These are phyloP conservation scores for Cladosporium austrohemisphaericum DNA, from an alignment of 2,329 filamentous ascomycete species.

Conservation along the genomic window DNA sequence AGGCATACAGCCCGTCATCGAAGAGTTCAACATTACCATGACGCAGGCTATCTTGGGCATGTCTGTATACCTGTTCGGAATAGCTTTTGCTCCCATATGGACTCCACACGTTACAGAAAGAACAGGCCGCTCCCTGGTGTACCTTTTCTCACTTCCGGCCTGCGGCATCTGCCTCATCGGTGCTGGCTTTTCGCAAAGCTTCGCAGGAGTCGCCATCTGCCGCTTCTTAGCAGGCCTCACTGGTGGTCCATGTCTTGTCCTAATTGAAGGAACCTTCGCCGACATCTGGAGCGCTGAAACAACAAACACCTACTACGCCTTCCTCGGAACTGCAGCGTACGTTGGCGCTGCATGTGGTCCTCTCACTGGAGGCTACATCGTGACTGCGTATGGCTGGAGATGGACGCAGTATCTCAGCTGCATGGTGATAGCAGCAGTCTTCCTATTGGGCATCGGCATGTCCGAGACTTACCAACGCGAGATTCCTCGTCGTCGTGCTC, in stretches of 20 bases:
- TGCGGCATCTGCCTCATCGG: conserved; percentile 44
- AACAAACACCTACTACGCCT: conserved; percentile 35
- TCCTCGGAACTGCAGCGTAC: conserved; percentile 31
- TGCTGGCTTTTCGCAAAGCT: conserved; percentile 48
- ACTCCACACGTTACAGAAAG: conserved; percentile 58
- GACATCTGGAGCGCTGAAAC: conserved; percentile 29
- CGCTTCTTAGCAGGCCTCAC: conserved; percentile 70
- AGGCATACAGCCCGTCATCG: conserved; percentile 13
- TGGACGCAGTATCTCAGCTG: conserved; percentile 33
- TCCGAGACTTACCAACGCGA: conserved; percentile 33
- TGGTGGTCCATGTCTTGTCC: conserved; percentile 54
- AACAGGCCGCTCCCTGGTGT: conserved; percentile 54
- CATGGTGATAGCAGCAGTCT: conserved; percentile 25
- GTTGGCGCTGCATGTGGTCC: conserved; percentile 32
- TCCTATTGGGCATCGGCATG: conserved; percentile 30
- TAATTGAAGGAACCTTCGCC: conserved; percentile 38
- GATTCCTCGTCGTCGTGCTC: conserved; percentile 27
- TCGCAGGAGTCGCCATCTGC: conserved; percentile 51
- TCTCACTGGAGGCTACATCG: conserved; percentile 27
- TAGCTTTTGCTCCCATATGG: conserved; percentile 66
- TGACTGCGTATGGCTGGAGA: conserved; percentile 30
- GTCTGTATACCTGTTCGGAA: conserved; percentile 52
- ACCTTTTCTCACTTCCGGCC: conserved; percentile 30
- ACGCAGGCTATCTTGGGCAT: conserved; percentile 8
- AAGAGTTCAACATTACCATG: conserved; percentile 9